These are phyloP conservation scores for Lagenaria siceraria DNA, from an alignment of 306 rosid genomes.

Conservation along the genomic window DNA sequence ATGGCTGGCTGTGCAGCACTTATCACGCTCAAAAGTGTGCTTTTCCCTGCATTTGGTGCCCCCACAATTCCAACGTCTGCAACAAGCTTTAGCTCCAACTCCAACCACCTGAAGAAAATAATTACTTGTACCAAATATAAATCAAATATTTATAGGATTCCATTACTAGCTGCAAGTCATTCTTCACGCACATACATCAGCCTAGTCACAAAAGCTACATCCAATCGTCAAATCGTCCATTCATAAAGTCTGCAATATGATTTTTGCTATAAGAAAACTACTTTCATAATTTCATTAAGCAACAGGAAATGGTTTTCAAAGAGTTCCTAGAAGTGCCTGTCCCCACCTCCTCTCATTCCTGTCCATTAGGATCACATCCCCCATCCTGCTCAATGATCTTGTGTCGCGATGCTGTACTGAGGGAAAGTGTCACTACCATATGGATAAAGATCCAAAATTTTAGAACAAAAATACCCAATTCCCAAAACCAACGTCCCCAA, in stretches of 20 bases:
- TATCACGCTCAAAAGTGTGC: conserved; percentile 85
- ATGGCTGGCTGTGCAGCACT: conserved; percentile 90
- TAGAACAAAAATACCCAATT: background rate
- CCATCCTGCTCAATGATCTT: background rate
- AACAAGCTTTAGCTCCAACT: conserved; percentile 87
- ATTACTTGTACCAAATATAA: conserved; percentile 1
- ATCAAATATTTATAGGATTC: background rate
- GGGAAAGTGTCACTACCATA: background rate
- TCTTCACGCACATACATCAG: background rate
- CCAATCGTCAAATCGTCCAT: background rate
- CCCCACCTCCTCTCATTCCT: background rate
- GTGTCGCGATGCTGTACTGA: background rate
- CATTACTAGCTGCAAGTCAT: background rate
- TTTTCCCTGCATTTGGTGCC: conserved; percentile 95
- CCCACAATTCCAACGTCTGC: conserved; percentile 97
- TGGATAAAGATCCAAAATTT: background rate
- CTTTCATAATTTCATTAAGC: background rate
- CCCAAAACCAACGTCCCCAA: background rate
- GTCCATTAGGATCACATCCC: background rate
- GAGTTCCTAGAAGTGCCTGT: background rate
- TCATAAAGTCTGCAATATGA: background rate
- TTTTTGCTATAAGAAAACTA: background rate
- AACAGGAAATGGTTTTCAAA: background rate
- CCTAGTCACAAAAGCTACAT: background rate
- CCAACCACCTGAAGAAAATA: conserved; percentile 77